Evolutionary conservation across 441 rosid genomes (phyloP), one percentile per base, ranked within the genome.

Genomic region (Populus hybrid): DNA sequence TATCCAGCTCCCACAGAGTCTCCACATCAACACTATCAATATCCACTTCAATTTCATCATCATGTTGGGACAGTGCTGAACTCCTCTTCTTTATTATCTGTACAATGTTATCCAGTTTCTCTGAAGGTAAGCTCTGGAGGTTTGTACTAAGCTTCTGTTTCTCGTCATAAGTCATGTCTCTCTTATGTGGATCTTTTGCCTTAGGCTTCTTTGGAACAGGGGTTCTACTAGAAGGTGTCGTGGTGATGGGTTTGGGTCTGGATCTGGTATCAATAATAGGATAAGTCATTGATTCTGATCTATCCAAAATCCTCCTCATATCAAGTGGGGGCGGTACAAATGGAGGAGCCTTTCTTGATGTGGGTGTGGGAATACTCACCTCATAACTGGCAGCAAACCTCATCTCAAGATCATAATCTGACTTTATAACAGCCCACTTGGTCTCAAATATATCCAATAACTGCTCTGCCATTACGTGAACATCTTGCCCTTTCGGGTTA

Each of bases 91-190:
- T 94, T 82, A 94, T 95, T 35, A 96, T 96, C 79, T 91, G 96
- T 21, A 96, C 92, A 79, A 96, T 93, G 38, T 88, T 92, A 82
- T 94, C 98, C 83, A 94, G 88, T 88, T 94, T 94, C 85, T 94
- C 99, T 26, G 94, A 82, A 61, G 99, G 99, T 83, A 96, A 81
- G 85, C 87, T 89, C 88, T 91, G 97, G 78, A 96, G 94, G 71
- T 88, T 92, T 35, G 90, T 90, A 80, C 99, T 96, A 70, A 96
- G 98, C 84, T 91, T 96, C 86, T 92, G 97, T 84, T 97, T 97
- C 91, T 97, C 99, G 24, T 97, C 98, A 75, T 88, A 94, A 19
- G 99, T 92, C 99, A 97, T 97, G 77, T 97, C 99, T 86, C 99
- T 90, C 87, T 97, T 97, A 72, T 94, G 83, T n/a, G 84, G 94